Conservation (phyloP, 129 eudicot genomes). For the Artemisia annua region DNA sequence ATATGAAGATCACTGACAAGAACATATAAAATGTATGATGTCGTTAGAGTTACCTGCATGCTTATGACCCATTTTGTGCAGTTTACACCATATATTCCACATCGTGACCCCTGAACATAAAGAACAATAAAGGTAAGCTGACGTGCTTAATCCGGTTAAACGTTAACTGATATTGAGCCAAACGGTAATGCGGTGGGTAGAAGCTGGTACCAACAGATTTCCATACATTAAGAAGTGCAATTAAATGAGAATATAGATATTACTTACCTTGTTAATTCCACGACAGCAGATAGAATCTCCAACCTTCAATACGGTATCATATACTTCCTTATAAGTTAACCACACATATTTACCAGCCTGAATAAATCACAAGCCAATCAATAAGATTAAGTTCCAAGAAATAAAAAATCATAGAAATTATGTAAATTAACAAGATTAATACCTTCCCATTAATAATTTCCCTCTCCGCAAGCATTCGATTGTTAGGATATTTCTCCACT, state of each 20-base stretch:
- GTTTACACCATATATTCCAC: constrained; percentile 80
- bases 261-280: constrained; percentile 43
- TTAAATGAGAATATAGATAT: no score
- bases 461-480: constrained; percentile 80
- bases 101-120: constrained; percentile 59
- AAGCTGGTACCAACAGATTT: neutral
- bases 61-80: constrained; percentile 76
- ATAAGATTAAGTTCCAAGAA: neutral
- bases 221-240: no score
- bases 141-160: neutral
- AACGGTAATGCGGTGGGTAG: neutral
- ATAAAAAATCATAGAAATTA: neutral
- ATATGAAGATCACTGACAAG: neutral
- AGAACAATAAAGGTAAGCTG: neutral
- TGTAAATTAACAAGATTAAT: neutral
- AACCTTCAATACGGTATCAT: constrained; percentile 43
- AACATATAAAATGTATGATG: neutral
- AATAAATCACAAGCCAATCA: neutral
- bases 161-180: neutral
- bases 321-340: constrained; percentile 55
- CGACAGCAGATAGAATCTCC: constrained; percentile 45
- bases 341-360: constrained; percentile 76
- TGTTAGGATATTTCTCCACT: constrained; percentile 64
- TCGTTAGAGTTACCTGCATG: constrained; percentile 55
- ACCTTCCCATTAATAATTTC: constrained; percentile 73